Base-by-base conservation (phyloP, 805 yeast genomes). In the Starmerella etchellsii region DNA sequence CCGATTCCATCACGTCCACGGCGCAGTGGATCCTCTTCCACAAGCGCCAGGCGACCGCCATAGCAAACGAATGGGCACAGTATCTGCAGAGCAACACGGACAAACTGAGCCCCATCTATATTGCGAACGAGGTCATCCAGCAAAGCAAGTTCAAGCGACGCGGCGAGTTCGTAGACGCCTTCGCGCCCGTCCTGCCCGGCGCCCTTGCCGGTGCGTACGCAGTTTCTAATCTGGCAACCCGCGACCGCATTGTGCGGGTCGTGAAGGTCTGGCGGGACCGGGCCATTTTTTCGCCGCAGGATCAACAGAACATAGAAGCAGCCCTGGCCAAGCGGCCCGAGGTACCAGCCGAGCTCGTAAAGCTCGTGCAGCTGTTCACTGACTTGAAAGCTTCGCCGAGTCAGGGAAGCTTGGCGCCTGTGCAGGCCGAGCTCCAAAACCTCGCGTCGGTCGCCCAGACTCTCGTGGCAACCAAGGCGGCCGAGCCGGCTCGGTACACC, bases 41-140 rank as follows among this genome's bases (percentile, higher is more conserved):
- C 54, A 69, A 77, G 50, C 62, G 81, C 28, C 68, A 75, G 44
- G 74, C 78, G 8, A 56, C 54, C 2, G 65, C 67, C 23, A 65
- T 73, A 24, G 81, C 77, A 9, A 54, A 59, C 22, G 60, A 68
- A 4, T 78, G 84, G 84, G 57, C 65, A 8, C 50, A 56, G 21
- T 39, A 41, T 10, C 49, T 71, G 1, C 48, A 51, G 6, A 58
- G 61, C 4, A 61, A 65, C 15, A 49, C 54, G n/a, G 59, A 60
- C 37, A 70, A 68, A 44, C 65, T 78, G 38, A 67, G 78, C 2
- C 59, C 79, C 41, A 65, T 83, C 20, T 83, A 83, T 53, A 63
- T 83, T 13, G 78, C 80, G 38, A 83, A 83, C 57, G 95, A 83
- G 49, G 76, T 83, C 19, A 78, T 82, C 1, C 95, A 83, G 58